Evolutionary conservation across 768 basidiomycete species (phyloP).

Genomic region (Dictyophora rubrovolvata): DNA sequence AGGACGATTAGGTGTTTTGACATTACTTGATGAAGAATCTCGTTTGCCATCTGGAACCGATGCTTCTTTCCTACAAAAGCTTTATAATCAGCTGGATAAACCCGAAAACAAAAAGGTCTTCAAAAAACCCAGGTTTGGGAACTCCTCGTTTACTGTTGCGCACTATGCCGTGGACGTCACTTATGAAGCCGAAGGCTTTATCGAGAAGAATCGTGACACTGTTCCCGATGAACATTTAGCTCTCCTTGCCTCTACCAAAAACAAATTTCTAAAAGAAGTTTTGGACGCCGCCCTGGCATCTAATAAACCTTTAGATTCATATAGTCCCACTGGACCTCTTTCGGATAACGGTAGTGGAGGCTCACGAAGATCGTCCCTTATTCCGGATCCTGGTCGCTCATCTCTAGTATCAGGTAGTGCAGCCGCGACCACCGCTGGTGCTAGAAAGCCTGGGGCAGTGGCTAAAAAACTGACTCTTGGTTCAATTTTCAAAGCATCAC

Average conservation of each 20-base stretch:
- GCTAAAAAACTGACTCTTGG: conserved; percentile 94
- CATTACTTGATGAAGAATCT: conserved; percentile 91
- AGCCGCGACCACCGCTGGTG: conserved; percentile 20
- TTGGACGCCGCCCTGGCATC: conserved; percentile 81
- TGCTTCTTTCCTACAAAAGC: conserved; percentile 84
- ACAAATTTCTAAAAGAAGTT: conserved; percentile 89
- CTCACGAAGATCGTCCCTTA: conserved; percentile 74
- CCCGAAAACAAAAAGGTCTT: conserved; percentile 80
- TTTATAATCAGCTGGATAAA: conserved; percentile 76
- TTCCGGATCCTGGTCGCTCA: conserved; percentile 78
- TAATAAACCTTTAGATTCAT: conserved; percentile 53
- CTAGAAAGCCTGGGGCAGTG: conserved; percentile 55
- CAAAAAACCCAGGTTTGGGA: conserved; percentile 99
- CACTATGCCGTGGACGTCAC: conserved; percentile 98
- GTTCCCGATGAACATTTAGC: conserved; percentile 97
- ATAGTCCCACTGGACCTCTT: conserved; percentile 62
- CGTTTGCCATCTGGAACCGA: conserved; percentile 91
- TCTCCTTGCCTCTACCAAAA: conserved; percentile 76
- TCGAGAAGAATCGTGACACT: conserved; percentile 98
- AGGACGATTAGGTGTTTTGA: conserved; percentile 89
- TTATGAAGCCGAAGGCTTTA: conserved; percentile 95
- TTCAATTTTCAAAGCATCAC: conserved; percentile 93
- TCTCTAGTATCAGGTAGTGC: conserved; percentile 50
- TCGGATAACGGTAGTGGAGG: conserved; percentile 71
- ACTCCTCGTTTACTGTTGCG: conserved; percentile 92